Conservation (phyloP, 352 stramenopile genomes). For the Lagenidium sp. region DNA sequence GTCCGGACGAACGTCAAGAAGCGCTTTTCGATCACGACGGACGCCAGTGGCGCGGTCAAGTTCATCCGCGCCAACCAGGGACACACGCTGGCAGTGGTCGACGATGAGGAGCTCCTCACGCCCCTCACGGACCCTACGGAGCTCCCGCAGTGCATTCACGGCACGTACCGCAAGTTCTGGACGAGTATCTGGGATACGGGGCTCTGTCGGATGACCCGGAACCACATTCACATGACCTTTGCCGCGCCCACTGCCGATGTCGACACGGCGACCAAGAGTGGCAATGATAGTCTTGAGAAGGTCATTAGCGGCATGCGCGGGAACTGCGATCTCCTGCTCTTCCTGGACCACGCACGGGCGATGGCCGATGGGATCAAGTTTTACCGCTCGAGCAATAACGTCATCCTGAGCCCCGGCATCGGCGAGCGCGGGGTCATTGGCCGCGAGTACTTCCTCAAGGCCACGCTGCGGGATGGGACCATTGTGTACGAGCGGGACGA, state of each 20-base stretch:
- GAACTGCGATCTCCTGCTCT: conserved; percentile 68
- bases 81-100: conserved; percentile 54
- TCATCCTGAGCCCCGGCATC: conserved; percentile 57
- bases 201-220: conserved; percentile 71
- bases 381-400: conserved; percentile 81
- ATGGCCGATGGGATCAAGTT: conserved; percentile 69
- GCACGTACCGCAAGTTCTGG: conserved; percentile 68
- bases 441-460: conserved; percentile 50
- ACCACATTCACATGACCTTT: conserved; percentile 85
- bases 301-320: conserved; percentile 74
- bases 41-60: conserved; percentile 21
- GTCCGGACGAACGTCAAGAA: conserved; percentile 68
- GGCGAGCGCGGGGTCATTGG: conserved; percentile 39
- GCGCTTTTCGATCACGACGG: conserved; percentile 56
- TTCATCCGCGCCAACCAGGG: conserved; percentile 82
- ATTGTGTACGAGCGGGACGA: conserved; percentile 20
- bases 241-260: conserved; percentile 40
- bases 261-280: conserved; percentile 24
- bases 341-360: conserved; percentile 47
- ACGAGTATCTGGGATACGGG: conserved; percentile 44
- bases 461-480: conserved; percentile 32
- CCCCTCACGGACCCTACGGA: conserved; percentile 37
- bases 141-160: conserved; percentile 59
- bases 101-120: conserved; percentile 62
- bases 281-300: too few species aligned